phyloP scores from a whole-genome alignment of 2,329 filamentous ascomycete species.

The Epichloe typhina region DNA sequence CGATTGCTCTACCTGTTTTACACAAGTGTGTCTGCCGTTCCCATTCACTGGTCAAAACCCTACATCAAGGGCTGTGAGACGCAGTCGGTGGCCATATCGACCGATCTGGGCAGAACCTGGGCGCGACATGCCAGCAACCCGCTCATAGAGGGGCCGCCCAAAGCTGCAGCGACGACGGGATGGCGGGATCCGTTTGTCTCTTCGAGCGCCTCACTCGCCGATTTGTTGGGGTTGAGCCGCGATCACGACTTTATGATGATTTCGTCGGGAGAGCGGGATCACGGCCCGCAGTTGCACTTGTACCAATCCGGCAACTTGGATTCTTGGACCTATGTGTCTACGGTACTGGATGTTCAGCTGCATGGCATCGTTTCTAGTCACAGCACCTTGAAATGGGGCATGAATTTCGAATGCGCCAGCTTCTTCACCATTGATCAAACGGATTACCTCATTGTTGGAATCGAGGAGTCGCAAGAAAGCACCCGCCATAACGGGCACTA shows the following conservation, averaged over 20 bases:
- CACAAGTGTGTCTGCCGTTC: constrained; percentile 28
- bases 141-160: constrained; percentile 10
- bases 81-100: constrained; percentile 27
- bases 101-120: constrained; percentile 17
- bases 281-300: constrained; percentile 11
- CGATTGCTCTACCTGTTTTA: constrained; percentile 24
- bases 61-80: constrained; percentile 31
- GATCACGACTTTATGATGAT: constrained; percentile 27
- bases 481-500: constrained; percentile 7
- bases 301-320: constrained; percentile 10
- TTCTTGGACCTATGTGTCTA: constrained; percentile 10
- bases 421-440: constrained; percentile 6
- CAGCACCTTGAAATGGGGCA: constrained; percentile 5
- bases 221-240: constrained; percentile 6
- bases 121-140: constrained; percentile 10
- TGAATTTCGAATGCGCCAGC: constrained; percentile 14
- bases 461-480: constrained; percentile 8
- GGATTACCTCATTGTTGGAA: constrained; percentile 8
- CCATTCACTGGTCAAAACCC: constrained; percentile 30
- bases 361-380: constrained; percentile 1
- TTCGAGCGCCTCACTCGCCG: constrained; percentile 9
- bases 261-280: constrained; percentile 15
- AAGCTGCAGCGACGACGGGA: constrained; percentile 10
- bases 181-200: constrained; percentile 16
- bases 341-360: constrained; percentile 5